Conservation (phyloP, 2,329 filamentous ascomycete species). For the Colletotrichum agaves region DNA sequence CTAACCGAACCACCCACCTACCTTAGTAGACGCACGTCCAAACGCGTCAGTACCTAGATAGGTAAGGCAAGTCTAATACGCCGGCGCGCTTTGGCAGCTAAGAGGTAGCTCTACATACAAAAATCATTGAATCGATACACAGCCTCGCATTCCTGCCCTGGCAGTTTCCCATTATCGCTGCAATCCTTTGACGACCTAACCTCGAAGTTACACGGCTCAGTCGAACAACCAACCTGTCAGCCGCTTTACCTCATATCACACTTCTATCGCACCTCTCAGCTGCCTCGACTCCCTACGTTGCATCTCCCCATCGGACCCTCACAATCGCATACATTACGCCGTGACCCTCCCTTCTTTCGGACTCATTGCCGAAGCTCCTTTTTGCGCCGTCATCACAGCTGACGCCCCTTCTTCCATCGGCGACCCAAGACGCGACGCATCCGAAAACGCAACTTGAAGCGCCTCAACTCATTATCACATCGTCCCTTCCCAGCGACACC, state of each 20-base stretch:
- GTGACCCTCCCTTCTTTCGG: neutral
- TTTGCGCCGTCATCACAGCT: neutral
- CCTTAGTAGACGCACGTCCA: neutral
- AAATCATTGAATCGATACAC: neutral
- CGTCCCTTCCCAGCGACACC: neutral
- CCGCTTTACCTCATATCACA: too few species aligned
- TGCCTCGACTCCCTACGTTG: too few species aligned
- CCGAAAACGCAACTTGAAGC: neutral
- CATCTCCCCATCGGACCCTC: too few species aligned
- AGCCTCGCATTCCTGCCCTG: neutral
- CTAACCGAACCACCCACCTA: neutral
- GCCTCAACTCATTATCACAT: neutral
- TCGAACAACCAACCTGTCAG: too few species aligned
- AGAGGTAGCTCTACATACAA: neutral
- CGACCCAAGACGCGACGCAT: constrained; percentile 18
- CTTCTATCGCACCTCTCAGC: too few species aligned
- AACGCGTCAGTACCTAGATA: constrained; percentile 1
- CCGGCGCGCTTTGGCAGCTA: neutral
- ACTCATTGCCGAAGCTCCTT: too few species aligned
- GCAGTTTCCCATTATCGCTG: neutral
- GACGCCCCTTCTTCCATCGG: too few species aligned
- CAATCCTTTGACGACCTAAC: neutral
- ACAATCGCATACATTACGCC: too few species aligned
- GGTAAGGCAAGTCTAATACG: constrained; percentile 1
- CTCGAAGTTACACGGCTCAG: neutral